Evolutionary conservation across 2,329 filamentous ascomycete species (phyloP).

Genomic region (Fusarium sp.): DNA sequence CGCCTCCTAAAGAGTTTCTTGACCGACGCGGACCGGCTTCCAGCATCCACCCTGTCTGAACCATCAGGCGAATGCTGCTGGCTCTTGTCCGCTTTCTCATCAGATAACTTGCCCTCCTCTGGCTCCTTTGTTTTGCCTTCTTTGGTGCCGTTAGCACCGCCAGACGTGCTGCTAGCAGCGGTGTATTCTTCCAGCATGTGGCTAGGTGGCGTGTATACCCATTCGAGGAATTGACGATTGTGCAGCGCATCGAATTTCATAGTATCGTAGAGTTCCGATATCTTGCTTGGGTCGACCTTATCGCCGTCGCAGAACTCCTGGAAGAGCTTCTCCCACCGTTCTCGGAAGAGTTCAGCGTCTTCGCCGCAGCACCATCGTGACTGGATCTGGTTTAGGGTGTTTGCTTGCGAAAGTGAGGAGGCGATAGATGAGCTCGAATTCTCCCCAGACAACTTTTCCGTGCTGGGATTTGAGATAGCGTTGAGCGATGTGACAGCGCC

Average conservation of each 20-base stretch:
- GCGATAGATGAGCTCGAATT: conserved; percentile 61
- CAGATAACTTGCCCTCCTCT: conserved; percentile 58
- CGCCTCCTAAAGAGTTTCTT: conserved; percentile 71
- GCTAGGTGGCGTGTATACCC: conserved; percentile 92
- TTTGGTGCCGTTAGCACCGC: conserved; percentile 54
- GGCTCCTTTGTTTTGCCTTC: conserved; percentile 60
- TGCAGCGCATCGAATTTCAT: conserved; percentile 99
- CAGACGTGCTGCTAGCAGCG: conserved; percentile 53
- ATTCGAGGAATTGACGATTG: conserved; percentile 96
- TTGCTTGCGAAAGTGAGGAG: conserved; percentile 71
- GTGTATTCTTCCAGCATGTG: conserved; percentile 80
- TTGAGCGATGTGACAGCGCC: conserved; percentile 75
- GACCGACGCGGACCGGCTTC: conserved; percentile 55
- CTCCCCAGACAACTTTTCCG: conserved; percentile 62
- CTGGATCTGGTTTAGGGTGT: conserved; percentile 80
- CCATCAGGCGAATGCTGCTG: conserved; percentile 53
- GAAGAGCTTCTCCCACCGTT: conserved; percentile 99
- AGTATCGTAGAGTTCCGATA: conserved; percentile 97
- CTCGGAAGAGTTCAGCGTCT: conserved; percentile 93
- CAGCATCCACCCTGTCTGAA: conserved; percentile 60
- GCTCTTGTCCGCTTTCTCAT: conserved; percentile 56
- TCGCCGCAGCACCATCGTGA: conserved; percentile 96
- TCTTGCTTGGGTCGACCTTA: conserved; percentile 98
- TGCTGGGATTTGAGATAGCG: conserved; percentile 67
- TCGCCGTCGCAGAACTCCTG: conserved; percentile 96